Conservation (phyloP, 2,329 filamentous ascomycete species). For the Fonsecaea nubica region DNA sequence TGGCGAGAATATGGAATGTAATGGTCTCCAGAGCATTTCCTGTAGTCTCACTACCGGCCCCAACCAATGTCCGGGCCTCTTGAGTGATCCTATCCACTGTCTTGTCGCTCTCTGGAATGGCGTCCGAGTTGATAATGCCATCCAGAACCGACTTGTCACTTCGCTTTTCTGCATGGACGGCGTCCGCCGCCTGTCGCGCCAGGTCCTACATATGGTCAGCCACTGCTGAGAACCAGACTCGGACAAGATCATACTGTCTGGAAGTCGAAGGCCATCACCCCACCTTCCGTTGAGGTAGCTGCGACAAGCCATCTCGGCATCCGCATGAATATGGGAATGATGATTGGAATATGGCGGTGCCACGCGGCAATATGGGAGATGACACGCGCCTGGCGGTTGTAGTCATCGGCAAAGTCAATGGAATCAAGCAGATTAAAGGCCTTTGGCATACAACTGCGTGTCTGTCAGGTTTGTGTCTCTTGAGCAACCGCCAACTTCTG, state of each 20-base stretch:
- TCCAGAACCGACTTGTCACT: conserved; percentile 39
- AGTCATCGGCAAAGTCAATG: conserved; percentile 38
- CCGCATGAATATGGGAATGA: conserved; percentile 36
- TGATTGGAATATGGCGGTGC: conserved; percentile 38
- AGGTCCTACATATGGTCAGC: conserved; percentile 27
- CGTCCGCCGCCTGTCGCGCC: conserved; percentile 28
- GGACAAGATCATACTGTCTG: conserved; percentile 31
- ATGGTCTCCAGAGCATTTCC: conserved; percentile 34
- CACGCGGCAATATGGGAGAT: conserved; percentile 36
- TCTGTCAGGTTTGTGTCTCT: neutral
- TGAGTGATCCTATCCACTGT: conserved; percentile 42
- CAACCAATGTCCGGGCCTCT: conserved; percentile 37
- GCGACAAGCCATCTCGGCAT: conserved; percentile 35
- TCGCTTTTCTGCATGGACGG: conserved; percentile 32
- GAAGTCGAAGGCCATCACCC: conserved; percentile 35
- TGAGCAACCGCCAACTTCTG: neutral
- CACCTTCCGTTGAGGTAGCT: conserved; percentile 34
- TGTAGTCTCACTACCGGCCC: conserved; percentile 39
- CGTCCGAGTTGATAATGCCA: conserved; percentile 38
- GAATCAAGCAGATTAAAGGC: conserved; percentile 36
- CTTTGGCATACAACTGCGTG: conserved; percentile 31
- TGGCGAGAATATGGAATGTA: conserved; percentile 34
- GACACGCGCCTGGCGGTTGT: conserved; percentile 33
- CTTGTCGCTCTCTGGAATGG: conserved; percentile 45
- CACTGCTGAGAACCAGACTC: neutral